Evolutionary conservation across 495 filamentous ascomycete genomes (phyloP), one percentile per base, ranked within the genome.

Genomic region (Annulohypoxylon maeteangense): DNA sequence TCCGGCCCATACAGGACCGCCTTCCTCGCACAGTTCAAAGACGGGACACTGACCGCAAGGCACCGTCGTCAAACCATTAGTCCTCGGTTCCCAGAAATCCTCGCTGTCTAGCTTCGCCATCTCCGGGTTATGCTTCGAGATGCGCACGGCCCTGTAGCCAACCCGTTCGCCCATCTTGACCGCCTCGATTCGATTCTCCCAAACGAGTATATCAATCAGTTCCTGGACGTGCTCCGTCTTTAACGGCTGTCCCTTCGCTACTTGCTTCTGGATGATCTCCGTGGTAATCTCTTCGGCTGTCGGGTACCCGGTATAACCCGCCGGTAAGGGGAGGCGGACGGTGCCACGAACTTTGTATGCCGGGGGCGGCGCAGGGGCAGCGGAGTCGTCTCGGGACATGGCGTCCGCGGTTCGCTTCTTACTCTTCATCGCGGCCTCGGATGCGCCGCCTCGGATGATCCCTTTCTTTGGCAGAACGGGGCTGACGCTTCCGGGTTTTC

Each of bases 41-140:
- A 98, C 95, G 0, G 96, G 95, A 77, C 95, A 99, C 67, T 87
- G 84, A 14, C 93, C 95, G 82, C 95, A 99, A 7, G 95, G 95
- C 2, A 90, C 89, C 72, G 97, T 93, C 1, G 91, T 95, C 75
- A 96, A 88, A 22, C 92, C 93, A 62, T 81, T 85, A 79, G 65
- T 75, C 60, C 48, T 79, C 31, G 81, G 76, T 64, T 86, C 82
- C 54, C 76, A 78, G 38, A 80, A 80, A 66, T 86, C 82, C 23
- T 85, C 81, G 51, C 78, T 74, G 63, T 76, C 72, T 7, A 79
- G 68, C 23, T 78, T 74, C 5, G 78, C 75, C 54, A 80, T 74
- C 2, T 76, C 62, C 7, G 71, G 62, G 54, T 68, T 65, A 67
- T 78, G 80, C 61, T 82, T 84, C 12, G 77, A 60, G 20, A 84